A percentile compares a stretch with the other conserved stretches of the same genome.
These are phyloP conservation scores for Fusarium dlaminii DNA, from an alignment of 2,329 filamentous ascomycete species.

Conservation along the genomic window DNA sequence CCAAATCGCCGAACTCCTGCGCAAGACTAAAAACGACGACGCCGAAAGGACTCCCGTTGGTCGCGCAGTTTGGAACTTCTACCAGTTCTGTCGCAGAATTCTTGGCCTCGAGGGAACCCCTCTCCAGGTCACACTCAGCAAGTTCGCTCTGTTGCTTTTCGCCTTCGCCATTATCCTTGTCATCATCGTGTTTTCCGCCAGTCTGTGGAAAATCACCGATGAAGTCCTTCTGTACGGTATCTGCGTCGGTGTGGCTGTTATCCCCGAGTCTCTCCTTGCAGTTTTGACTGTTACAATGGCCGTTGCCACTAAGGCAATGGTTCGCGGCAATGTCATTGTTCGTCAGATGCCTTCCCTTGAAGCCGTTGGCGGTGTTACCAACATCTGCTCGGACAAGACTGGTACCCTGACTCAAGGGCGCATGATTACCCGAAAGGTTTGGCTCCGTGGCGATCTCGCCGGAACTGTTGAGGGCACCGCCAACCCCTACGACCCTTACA, in stretches of 20 bases:
- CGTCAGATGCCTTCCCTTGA: slow-evolving; percentile 72
- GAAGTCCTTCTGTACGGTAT: slow-evolving; percentile 71
- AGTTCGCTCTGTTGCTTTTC: slow-evolving; percentile 85
- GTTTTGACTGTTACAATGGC: slow-evolving; percentile 78
- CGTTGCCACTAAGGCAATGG: slow-evolving; percentile 72
- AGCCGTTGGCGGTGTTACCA: slow-evolving; percentile 74
- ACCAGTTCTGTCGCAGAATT: slow-evolving; percentile 60
- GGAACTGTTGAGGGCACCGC: slow-evolving; percentile 64
- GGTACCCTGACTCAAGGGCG: slow-evolving; percentile 73
- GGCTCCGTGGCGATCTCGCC: slow-evolving; percentile 64
- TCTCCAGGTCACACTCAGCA: slow-evolving; percentile 84
- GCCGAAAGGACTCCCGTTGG: slow-evolving; percentile 54
- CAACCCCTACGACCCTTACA: slow-evolving; percentile 69
- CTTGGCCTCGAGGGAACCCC: slow-evolving; percentile 80
- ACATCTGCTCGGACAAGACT: slow-evolving; percentile 77
- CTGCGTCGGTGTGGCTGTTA: slow-evolving; percentile 70
- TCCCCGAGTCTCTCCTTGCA: slow-evolving; percentile 73
- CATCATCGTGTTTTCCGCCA: slow-evolving; percentile 69
- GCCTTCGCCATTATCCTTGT: slow-evolving; percentile 71
- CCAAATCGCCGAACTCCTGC: slow-evolving; percentile 76
- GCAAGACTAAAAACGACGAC: slow-evolving; percentile 61
- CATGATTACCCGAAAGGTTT: slow-evolving; percentile 72
- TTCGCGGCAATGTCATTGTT: slow-evolving; percentile 71
- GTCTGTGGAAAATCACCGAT: slow-evolving; percentile 61
- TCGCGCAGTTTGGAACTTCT: slow-evolving; percentile 54